Conservation (phyloP, 805 yeast species). For the Sugiyamaella chiloensis region DNA sequence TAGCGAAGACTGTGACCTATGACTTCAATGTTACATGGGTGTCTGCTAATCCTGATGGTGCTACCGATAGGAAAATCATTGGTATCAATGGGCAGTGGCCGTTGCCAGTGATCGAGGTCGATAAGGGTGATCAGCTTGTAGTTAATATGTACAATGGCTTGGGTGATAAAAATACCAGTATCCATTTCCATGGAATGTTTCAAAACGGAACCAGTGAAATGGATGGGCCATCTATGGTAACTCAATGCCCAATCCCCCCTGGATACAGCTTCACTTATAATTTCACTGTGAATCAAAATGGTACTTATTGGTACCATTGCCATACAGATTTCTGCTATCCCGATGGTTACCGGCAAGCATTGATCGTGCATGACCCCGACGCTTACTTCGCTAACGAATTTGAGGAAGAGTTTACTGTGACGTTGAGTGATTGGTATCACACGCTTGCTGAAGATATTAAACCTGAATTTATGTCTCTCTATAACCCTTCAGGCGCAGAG, state of each 20-base stretch:
- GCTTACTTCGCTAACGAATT: conserved; percentile 57
- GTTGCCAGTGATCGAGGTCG: conserved; percentile 71
- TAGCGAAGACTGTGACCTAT: conserved; percentile 27
- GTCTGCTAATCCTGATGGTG: conserved; percentile 52
- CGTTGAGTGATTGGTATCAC: conserved; percentile 86
- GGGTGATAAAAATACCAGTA: conserved; percentile 58
- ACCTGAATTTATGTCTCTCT: conserved; percentile 53
- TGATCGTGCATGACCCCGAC: conserved; percentile 66
- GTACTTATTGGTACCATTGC: conserved; percentile 97
- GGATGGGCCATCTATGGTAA: conserved; percentile 87
- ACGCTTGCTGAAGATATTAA: conserved; percentile 41
- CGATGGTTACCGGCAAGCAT: conserved; percentile 62
- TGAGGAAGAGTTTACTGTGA: conserved; percentile 72
- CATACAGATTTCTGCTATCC: conserved; percentile 85
- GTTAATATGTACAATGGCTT: conserved; percentile 74
- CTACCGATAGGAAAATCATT: conserved; percentile 45
- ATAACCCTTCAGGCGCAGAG: conserved; percentile 95
- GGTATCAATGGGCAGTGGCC: conserved; percentile 72
- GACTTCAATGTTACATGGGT: conserved; percentile 37
- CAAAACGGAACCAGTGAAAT: conserved; percentile 66
- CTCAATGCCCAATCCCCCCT: conserved; percentile 86
- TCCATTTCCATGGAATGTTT: conserved; percentile 93
- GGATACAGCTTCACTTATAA: conserved; percentile 72
- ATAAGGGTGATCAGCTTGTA: conserved; percentile 72
- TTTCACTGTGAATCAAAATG: conserved; percentile 82